A percentile compares a stretch with the other conserved stretches of the same genome.
These are phyloP conservation scores for Ceratocystis diversiconidia DNA, from an alignment of 2,329 filamentous ascomycete genomes.

Conservation along the genomic window DNA sequence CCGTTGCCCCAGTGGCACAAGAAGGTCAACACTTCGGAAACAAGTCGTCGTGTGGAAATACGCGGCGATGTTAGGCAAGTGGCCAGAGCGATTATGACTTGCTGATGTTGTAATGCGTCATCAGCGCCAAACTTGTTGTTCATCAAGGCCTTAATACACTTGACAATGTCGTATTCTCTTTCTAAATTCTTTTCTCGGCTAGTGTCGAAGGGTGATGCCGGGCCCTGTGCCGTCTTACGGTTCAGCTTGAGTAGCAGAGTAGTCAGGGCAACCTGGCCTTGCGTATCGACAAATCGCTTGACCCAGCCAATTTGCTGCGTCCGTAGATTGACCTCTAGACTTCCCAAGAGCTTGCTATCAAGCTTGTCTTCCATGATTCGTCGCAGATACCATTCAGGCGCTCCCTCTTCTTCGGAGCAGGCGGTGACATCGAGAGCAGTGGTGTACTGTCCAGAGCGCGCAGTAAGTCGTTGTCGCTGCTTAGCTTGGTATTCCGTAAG, in stretches of 20 bases:
- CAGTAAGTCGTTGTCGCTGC: constrained; percentile 69
- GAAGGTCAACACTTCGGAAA: constrained; percentile 93
- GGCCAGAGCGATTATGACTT: constrained; percentile 75
- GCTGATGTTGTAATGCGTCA: constrained; percentile 79
- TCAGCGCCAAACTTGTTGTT: constrained; percentile 99
- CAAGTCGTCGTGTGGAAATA: constrained; percentile 80
- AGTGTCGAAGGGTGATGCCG: constrained; percentile 42
- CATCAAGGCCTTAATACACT: constrained; percentile 93
- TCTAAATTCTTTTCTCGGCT: constrained; percentile 67
- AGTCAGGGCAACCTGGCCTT: constrained; percentile 89
- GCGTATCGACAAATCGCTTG: constrained; percentile 87
- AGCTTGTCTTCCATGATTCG: constrained; percentile 94
- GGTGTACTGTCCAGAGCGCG: constrained; percentile 52
- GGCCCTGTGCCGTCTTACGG: constrained; percentile 63
- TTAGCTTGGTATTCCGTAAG: constrained; percentile 89
- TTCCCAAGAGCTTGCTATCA: constrained; percentile 79
- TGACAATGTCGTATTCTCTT: constrained; percentile 91
- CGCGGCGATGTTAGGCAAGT: constrained; percentile 78
- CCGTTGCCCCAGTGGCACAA: constrained; percentile 87
- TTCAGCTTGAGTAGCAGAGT: constrained; percentile 91
- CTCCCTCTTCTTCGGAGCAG: constrained; percentile 84
- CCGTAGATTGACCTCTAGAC: constrained; percentile 81
- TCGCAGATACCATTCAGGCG: constrained; percentile 94
- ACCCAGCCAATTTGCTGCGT: constrained; percentile 98
- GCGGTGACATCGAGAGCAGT: constrained; percentile 55